Conservation (phyloP, 2,329 filamentous ascomycete species). For the Pleoardoris graminearum region DNA sequence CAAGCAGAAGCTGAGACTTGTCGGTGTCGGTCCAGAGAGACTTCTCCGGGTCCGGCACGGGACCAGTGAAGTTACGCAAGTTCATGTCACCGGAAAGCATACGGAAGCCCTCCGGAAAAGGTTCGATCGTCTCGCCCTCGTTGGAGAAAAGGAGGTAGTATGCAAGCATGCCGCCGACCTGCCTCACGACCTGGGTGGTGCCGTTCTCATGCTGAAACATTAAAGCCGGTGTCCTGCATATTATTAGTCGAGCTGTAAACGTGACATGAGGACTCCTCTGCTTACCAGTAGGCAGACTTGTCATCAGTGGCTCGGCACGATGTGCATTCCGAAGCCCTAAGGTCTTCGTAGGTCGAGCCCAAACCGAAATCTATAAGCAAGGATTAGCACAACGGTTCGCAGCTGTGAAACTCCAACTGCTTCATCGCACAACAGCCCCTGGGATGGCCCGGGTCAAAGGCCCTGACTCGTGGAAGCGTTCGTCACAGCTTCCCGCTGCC, state of each 20-base stretch:
- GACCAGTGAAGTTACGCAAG: conserved; percentile 57
- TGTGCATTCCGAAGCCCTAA: conserved; percentile 68
- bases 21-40: conserved; percentile 68
- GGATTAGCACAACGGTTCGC: conserved; percentile 25
- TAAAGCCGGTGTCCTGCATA: conserved; percentile 60
- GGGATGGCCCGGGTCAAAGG: conserved; percentile 9
- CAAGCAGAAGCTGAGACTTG: conserved; percentile 70
- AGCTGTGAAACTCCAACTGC: conserved; percentile 23
- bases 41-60: conserved; percentile 69
- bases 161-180: conserved; percentile 53
- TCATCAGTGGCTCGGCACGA: conserved; percentile 60
- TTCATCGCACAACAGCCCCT: conserved; percentile 16
- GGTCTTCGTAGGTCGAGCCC: conserved; percentile 63
- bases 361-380: conserved; percentile 58
- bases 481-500: conserved; percentile 1
- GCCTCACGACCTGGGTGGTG: conserved; percentile 66
- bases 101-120: conserved; percentile 72
- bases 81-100: conserved; percentile 70
- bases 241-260: background rate
- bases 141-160: conserved; percentile 77
- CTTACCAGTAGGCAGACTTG: conserved; percentile 49
- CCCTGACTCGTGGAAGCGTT: conserved; percentile 8
- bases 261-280: background rate
- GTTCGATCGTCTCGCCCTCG: conserved; percentile 63
- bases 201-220: conserved; percentile 69